phyloP scores from a whole-genome alignment of 2,329 filamentous ascomycete species.

The Colletotrichum sp. region DNA sequence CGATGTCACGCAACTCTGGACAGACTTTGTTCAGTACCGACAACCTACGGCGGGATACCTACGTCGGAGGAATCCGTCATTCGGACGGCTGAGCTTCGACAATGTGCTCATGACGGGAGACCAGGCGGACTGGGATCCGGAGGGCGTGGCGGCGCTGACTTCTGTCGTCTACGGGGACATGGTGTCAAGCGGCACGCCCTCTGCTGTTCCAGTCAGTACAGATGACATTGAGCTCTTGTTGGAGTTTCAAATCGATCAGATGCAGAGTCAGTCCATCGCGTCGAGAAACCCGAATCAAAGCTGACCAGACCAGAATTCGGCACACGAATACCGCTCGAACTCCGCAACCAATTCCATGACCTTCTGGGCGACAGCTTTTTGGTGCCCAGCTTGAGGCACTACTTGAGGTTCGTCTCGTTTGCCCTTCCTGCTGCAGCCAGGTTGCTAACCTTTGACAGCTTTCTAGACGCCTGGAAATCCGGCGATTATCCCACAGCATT shows the following conservation, averaged over 20 bases:
- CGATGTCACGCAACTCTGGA: constrained; percentile 81
- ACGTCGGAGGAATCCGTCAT: constrained; percentile 65
- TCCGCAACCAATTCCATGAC: constrained; percentile 72
- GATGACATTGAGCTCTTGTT: constrained; percentile 82
- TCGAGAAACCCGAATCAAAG: background rate
- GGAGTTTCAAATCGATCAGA: constrained; percentile 86
- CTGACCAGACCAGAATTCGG: constrained; percentile 64
- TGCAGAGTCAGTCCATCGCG: constrained; percentile 68
- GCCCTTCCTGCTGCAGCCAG: background rate
- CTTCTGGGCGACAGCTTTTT: constrained; percentile 71
- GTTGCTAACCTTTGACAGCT: constrained; percentile 52
- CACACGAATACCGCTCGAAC: constrained; percentile 75
- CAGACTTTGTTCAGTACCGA: constrained; percentile 79
- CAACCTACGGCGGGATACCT: constrained; percentile 73
- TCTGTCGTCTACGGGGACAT: constrained; percentile 58
- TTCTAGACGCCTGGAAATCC: constrained; percentile 89
- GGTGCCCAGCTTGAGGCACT: constrained; percentile 77
- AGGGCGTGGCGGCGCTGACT: constrained; percentile 49
- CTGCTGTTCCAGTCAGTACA: constrained; percentile 64
- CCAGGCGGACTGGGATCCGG: constrained; percentile 51
- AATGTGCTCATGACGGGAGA: constrained; percentile 56
- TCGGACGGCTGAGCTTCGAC: constrained; percentile 63
- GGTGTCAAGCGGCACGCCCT: constrained; percentile 45
- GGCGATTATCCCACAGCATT: constrained; percentile 91
- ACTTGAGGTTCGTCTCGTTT: constrained; percentile 63